A percentile compares a stretch with the other conserved stretches of the same genome.
Conservation (phyloP, 2,329 filamentous ascomycete species). For the Fusarium sororula region DNA sequence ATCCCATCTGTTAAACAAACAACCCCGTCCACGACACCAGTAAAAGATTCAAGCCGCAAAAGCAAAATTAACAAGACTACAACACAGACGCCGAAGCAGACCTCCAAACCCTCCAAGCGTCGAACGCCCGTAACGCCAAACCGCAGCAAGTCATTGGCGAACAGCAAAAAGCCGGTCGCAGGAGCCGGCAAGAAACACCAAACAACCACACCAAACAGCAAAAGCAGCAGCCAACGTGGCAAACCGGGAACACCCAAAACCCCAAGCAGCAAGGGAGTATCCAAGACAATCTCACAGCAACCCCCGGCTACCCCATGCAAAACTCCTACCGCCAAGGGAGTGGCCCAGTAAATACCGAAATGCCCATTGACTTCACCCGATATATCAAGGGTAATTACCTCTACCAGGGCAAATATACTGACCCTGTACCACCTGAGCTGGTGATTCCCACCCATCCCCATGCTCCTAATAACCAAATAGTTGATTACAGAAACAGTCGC, state of each 20-base stretch:
- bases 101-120: constrained; percentile 21
- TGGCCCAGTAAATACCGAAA: constrained; percentile 4
- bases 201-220: constrained; percentile 1
- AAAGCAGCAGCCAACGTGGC: constrained; percentile 11
- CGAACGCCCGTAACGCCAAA: constrained; percentile 30
- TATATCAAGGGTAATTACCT: constrained; percentile 28
- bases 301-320: neutral
- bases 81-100: constrained; percentile 46
- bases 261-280: constrained; percentile 11
- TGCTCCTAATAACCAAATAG: neutral
- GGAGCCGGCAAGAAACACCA: constrained; percentile 20
- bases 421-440: constrained; percentile 3
- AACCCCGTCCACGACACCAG: constrained; percentile 39
- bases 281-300: neutral
- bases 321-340: constrained; percentile 19
- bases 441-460: constrained; percentile 9
- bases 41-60: constrained; percentile 38
- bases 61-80: constrained; percentile 46
- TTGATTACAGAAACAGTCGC: constrained; percentile 47
- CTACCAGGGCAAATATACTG: neutral
- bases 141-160: constrained; percentile 18
- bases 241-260: constrained; percentile 10
- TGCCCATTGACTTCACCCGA: constrained; percentile 8
- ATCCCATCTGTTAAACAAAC: constrained; percentile 34
- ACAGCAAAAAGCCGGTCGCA: constrained; percentile 46